Evolutionary conservation across 495 filamentous ascomycete species (phyloP).

Genomic region (Hyaloscypha variabilis): DNA sequence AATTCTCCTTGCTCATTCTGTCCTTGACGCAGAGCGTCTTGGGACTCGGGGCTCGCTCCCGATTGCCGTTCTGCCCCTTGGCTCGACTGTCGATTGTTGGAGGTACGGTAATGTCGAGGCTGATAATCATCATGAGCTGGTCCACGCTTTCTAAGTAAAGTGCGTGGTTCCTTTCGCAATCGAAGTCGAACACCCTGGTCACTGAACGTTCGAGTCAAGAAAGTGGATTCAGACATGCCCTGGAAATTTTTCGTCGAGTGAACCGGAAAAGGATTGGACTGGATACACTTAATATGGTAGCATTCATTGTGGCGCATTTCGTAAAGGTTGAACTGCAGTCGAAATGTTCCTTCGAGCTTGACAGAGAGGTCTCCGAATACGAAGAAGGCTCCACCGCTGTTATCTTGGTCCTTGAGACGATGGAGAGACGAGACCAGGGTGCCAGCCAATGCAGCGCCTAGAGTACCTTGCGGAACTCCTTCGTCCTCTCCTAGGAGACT

Average conservation of each 20-base stretch:
- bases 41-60: not conserved
- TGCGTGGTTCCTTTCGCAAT: slow-evolving; percentile 82
- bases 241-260: slow-evolving; percentile 78
- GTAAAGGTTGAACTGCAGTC: slow-evolving; percentile 84
- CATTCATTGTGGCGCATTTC: slow-evolving; percentile 70
- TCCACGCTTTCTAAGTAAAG: slow-evolving; percentile 43
- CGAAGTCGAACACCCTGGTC: slow-evolving; percentile 93
- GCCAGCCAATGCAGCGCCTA: slow-evolving; percentile 66
- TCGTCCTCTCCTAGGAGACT: slow-evolving; percentile 63
- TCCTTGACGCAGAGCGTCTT: slow-evolving; percentile 10
- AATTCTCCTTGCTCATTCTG: slow-evolving; percentile 12
- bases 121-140: slow-evolving; percentile 31
- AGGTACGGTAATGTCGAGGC: slow-evolving; percentile 25
- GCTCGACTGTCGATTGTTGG: slow-evolving; percentile 10
- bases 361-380: slow-evolving; percentile 95
- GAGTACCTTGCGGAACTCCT: slow-evolving; percentile 25
- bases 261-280: slow-evolving; percentile 77
- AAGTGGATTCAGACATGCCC: slow-evolving; percentile 89
- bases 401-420: slow-evolving; percentile 87
- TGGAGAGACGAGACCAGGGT: slow-evolving; percentile 91
- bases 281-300: slow-evolving; percentile 68
- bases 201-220: slow-evolving; percentile 88
- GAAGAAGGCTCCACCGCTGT: slow-evolving; percentile 93
- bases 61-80: slow-evolving; percentile 3
- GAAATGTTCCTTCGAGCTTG: slow-evolving; percentile 75